These are phyloP conservation scores for Chaetomium olivaceum DNA, from an alignment of 2,329 filamentous ascomycete species.

Conservation along the genomic window DNA sequence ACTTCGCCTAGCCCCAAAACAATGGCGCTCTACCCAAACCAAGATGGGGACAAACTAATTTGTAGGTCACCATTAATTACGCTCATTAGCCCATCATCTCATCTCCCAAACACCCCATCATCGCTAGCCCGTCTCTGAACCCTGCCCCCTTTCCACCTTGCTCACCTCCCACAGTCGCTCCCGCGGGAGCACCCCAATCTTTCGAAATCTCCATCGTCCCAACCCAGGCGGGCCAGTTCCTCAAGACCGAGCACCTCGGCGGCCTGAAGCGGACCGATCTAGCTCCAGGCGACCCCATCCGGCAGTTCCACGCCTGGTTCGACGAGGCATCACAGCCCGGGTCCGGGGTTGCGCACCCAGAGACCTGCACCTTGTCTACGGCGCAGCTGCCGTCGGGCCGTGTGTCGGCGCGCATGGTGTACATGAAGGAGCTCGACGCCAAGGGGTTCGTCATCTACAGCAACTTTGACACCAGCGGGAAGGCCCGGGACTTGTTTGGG, in stretches of 20 bases:
- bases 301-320: constrained; percentile 93
- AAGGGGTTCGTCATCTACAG: constrained; percentile 87
- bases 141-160: not conserved
- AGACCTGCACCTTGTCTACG: constrained; percentile 86
- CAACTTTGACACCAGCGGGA: constrained; percentile 80
- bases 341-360: constrained; percentile 68
- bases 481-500: constrained; percentile 64
- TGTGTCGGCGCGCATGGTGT: constrained; percentile 83
- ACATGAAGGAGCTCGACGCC: constrained; percentile 89
- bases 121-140: not conserved
- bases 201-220: constrained; percentile 60
- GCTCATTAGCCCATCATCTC: not conserved
- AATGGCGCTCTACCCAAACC: constrained; percentile 49
- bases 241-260: constrained; percentile 49
- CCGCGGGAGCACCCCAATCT: constrained; percentile 51
- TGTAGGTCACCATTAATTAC: constrained; percentile 41
- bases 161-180: constrained; percentile 26
- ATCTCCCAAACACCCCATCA: not conserved
- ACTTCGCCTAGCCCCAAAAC: constrained; percentile 8
- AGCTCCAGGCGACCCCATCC: constrained; percentile 62
- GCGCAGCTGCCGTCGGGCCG: constrained; percentile 79
- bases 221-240: constrained; percentile 75
- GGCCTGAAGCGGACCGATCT: constrained; percentile 64
- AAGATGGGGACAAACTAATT: constrained; percentile 48
- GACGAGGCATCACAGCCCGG: constrained; percentile 59